Conservation (phyloP, 495 filamentous ascomycete genomes). For the Paragyromitra xinjiangensis region DNA sequence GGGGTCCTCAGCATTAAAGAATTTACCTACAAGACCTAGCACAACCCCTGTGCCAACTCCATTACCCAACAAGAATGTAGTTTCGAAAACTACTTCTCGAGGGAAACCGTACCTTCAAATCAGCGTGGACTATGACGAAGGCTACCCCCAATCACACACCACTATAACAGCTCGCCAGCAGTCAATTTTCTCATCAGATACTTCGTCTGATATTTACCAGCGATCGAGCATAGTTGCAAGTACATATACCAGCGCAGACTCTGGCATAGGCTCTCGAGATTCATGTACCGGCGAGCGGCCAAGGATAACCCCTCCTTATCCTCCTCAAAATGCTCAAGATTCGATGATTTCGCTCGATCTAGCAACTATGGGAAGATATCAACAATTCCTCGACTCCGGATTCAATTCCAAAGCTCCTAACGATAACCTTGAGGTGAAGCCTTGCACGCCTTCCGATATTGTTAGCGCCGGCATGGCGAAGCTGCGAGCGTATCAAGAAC, state of each 20-base stretch:
- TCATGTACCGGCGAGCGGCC: constrained; percentile 22
- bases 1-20: constrained; percentile 28
- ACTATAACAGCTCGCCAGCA: constrained; percentile 30
- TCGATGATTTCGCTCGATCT: constrained; percentile 44
- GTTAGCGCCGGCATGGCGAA: constrained; percentile 47
- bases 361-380: constrained; percentile 49
- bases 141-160: constrained; percentile 23
- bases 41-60: not conserved
- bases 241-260: constrained; percentile 18
- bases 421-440: not conserved
- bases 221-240: constrained; percentile 38
- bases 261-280: constrained; percentile 21
- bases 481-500: constrained; percentile 34
- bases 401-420: constrained; percentile 4
- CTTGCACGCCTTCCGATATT: constrained; percentile 36
- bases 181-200: constrained; percentile 23
- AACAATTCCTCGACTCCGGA: constrained; percentile 44
- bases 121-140: constrained; percentile 53
- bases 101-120: constrained; percentile 57
- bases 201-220: constrained; percentile 37
- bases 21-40: constrained; percentile 9
- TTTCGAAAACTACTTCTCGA: constrained; percentile 51
- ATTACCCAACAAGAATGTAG: constrained; percentile 48
- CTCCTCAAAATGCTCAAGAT: constrained; percentile 34
- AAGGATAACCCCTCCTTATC: constrained; percentile 23